Conservation (phyloP, 2,329 filamentous ascomycete genomes). For the Leptographium lundbergii region DNA sequence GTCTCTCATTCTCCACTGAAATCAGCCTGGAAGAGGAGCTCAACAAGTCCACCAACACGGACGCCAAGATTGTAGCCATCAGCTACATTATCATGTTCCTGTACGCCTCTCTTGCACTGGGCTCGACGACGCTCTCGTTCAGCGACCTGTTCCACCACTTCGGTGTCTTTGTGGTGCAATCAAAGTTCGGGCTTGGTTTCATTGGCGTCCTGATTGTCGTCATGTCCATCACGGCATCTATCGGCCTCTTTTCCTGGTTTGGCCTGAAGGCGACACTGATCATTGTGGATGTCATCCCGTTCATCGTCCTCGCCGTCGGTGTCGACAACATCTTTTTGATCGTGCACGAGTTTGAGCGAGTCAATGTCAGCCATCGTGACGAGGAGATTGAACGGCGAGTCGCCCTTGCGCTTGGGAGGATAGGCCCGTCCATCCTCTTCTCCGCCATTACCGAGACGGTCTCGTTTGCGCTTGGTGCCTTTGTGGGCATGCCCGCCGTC, state of each 20-base stretch:
- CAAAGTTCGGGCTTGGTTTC: constrained; percentile 92
- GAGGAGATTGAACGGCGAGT: constrained; percentile 77
- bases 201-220: constrained; percentile 90
- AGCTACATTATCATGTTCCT: constrained; percentile 99
- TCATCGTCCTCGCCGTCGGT: constrained; percentile 88
- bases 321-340: constrained; percentile 99
- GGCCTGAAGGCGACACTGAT: constrained; percentile 93
- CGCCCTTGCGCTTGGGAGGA: constrained; percentile 78
- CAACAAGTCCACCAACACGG: constrained; percentile 96
- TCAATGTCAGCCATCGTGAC: constrained; percentile 85
- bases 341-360: constrained; percentile 92
- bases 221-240: constrained; percentile 93
- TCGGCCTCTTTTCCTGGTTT: constrained; percentile 83
- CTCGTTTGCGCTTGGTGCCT: constrained; percentile 82
- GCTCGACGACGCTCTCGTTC: constrained; percentile 71
- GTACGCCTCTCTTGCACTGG: constrained; percentile 85
- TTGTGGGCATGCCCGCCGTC: constrained; percentile 95
- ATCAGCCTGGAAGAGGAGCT: constrained; percentile 90
- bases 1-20: constrained; percentile 90
- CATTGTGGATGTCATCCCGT: constrained; percentile 96
- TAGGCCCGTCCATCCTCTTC: constrained; percentile 92
- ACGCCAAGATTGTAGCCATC: constrained; percentile 90
- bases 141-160: constrained; percentile 71
- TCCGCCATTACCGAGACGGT: constrained; percentile 92
- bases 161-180: constrained; percentile 76